These are phyloP conservation scores for Hawksworthiomyces lignivorus DNA, from an alignment of 2,329 filamentous ascomycete genomes.

Conservation along the genomic window DNA sequence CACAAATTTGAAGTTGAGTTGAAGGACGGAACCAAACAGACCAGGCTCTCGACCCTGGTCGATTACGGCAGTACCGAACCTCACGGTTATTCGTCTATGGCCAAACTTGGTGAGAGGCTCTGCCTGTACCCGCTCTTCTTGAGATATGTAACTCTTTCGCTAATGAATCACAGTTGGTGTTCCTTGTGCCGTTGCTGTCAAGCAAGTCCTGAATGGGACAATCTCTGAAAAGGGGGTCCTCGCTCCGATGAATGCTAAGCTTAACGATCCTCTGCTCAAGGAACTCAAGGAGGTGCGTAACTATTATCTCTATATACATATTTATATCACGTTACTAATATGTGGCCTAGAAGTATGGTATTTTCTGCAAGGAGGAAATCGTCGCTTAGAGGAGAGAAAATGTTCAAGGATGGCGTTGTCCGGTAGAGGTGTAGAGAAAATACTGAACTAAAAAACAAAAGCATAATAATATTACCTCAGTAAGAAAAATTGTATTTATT, in stretches of 20 bases:
- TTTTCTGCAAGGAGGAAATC: conserved; percentile 19
- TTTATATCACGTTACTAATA: background rate
- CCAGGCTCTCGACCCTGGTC: conserved; percentile 68
- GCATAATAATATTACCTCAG: too few relatives aligned
- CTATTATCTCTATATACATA: background rate
- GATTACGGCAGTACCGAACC: conserved; percentile 58
- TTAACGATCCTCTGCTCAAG: conserved; percentile 64
- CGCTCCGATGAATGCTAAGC: conserved; percentile 58
- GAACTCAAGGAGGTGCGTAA: conserved; percentile 67
- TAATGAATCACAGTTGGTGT: conserved; percentile 46
- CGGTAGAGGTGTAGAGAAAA: too few relatives aligned
- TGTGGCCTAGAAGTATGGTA: conserved; percentile 11
- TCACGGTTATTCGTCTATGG: conserved; percentile 76
- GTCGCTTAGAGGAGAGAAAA: too few relatives aligned
- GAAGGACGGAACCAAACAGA: conserved; percentile 70
- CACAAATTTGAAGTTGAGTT: conserved; percentile 80
- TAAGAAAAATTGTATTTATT: too few relatives aligned
- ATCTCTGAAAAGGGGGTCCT: conserved; percentile 57
- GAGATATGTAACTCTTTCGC: too few relatives aligned
- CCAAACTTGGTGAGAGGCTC: conserved; percentile 55
- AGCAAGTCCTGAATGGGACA: conserved; percentile 58
- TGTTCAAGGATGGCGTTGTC: too few relatives aligned
- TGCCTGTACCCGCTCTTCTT: too few relatives aligned
- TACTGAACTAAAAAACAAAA: too few relatives aligned
- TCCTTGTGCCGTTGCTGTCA: conserved; percentile 52